Conservation (phyloP, 768 basidiomycete species). For the Strobilomyces dryophilus region DNA sequence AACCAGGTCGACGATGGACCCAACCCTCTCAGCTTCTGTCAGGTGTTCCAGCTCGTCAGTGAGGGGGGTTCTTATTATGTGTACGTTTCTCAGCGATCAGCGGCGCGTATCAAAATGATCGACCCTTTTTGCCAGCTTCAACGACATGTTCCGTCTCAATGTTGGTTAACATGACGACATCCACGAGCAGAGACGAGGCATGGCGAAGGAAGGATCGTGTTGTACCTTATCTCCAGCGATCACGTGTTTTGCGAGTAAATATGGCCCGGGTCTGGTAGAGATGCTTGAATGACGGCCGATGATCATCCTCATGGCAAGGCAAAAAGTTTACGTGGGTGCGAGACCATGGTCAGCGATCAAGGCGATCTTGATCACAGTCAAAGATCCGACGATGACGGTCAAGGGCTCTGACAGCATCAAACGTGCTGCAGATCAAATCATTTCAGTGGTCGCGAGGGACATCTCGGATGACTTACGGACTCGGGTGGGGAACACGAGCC, state of each 20-base stretch:
- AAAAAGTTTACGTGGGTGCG: too few species aligned
- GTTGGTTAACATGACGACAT: conserved; percentile 38
- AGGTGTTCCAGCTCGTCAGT: conserved; percentile 87
- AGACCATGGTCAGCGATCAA: too few species aligned
- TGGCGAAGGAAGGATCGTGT: conserved; percentile 12
- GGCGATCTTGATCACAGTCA: too few species aligned
- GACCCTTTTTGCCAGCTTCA: conserved; percentile 46
- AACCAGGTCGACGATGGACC: conserved; percentile 72
- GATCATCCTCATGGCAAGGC: too few species aligned
- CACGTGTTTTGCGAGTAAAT: conserved; percentile 1
- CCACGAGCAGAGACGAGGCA: conserved; percentile 10
- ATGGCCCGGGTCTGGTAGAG: not conserved
- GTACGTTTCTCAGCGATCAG: conserved; percentile 43
- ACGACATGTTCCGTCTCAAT: conserved; percentile 93
- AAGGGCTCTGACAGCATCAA: too few species aligned
- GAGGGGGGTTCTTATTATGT: conserved; percentile 78
- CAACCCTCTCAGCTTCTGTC: conserved; percentile 86
- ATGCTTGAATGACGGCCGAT: not conserved
- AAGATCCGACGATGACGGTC: too few species aligned
- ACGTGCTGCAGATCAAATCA: too few species aligned
- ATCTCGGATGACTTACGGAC: too few species aligned
- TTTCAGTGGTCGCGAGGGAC: too few species aligned
- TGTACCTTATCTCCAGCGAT: conserved; percentile 13
- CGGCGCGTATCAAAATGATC: conserved; percentile 3
- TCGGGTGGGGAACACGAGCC: too few species aligned